These are phyloP conservation scores for Parasitella parasitica DNA, from an alignment of 371 early-diverging fungal species.

Conservation along the genomic window DNA sequence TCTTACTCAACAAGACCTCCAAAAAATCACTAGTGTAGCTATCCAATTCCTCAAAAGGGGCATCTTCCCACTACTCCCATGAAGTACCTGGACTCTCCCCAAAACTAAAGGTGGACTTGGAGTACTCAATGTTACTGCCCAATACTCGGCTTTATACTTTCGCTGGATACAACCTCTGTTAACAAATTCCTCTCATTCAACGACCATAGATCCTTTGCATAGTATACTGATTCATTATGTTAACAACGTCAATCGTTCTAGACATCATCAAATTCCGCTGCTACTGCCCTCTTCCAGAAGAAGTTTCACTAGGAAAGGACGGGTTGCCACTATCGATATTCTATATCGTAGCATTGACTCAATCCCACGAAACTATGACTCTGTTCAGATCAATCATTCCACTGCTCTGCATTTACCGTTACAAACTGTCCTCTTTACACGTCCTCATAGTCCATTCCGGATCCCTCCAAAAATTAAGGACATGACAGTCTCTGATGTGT, in stretches of 20 bases:
- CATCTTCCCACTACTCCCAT: background rate
- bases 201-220: background rate
- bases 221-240: background rate
- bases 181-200: background rate
- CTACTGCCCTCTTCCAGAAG: background rate
- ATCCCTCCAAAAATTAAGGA: too few relatives aligned
- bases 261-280: background rate
- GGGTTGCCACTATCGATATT: background rate
- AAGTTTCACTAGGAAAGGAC: background rate
- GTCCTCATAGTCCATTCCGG: too few relatives aligned
- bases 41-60: background rate
- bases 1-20: background rate
- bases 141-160: background rate
- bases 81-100: background rate
- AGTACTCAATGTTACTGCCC: background rate
- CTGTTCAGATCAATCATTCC: too few relatives aligned
- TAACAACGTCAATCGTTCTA: background rate
- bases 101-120: background rate
- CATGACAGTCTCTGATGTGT: too few relatives aligned
- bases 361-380: background rate
- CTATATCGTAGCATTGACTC: background rate
- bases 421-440: too few relatives aligned
- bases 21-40: background rate
- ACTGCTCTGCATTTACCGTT: too few relatives aligned
- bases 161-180: background rate